Evolutionary conservation across 371 early-diverging fungal genomes (phyloP).

Genomic region (Fennellomyces sp.): DNA sequence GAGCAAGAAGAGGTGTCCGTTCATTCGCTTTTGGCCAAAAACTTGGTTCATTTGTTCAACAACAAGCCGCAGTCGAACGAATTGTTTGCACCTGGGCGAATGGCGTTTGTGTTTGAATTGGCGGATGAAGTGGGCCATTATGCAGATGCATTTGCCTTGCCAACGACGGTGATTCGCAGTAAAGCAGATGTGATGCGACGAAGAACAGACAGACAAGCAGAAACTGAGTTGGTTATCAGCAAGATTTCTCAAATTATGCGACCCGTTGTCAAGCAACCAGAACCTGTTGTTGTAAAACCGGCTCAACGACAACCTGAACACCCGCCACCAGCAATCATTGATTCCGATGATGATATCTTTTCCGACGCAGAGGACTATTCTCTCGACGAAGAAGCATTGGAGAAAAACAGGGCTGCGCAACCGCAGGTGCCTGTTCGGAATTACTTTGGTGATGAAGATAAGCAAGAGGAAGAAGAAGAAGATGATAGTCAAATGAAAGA

Average conservation of each 20-base stretch:
- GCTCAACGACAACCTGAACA: no score
- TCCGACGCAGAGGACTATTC: slow-evolving; percentile 84
- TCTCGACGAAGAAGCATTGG: slow-evolving; percentile 40
- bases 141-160: slow-evolving; percentile 63
- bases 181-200: slow-evolving; percentile 60
- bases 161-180: slow-evolving; percentile 79
- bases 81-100: slow-evolving; percentile 77
- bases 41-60: slow-evolving; percentile 36
- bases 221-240: slow-evolving; percentile 69
- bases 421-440: not conserved
- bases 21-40: slow-evolving; percentile 34
- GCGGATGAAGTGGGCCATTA: slow-evolving; percentile 56
- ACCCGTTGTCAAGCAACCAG: no score
- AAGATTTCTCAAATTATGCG: slow-evolving; percentile 76
- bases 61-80: slow-evolving; percentile 61
- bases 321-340: slow-evolving; percentile 17
- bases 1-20: slow-evolving; percentile 16
- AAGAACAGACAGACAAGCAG: slow-evolving; percentile 28
- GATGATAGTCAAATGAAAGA: slow-evolving; percentile 9
- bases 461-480: slow-evolving; percentile 27
- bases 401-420: not conserved
- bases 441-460: slow-evolving; percentile 26
- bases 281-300: no score
- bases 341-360: slow-evolving; percentile 82
- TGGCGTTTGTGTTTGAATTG: slow-evolving; percentile 80